These are phyloP conservation scores for Pulveroboletus ravenelii DNA, from an alignment of 768 basidiomycete genomes.

Conservation along the genomic window DNA sequence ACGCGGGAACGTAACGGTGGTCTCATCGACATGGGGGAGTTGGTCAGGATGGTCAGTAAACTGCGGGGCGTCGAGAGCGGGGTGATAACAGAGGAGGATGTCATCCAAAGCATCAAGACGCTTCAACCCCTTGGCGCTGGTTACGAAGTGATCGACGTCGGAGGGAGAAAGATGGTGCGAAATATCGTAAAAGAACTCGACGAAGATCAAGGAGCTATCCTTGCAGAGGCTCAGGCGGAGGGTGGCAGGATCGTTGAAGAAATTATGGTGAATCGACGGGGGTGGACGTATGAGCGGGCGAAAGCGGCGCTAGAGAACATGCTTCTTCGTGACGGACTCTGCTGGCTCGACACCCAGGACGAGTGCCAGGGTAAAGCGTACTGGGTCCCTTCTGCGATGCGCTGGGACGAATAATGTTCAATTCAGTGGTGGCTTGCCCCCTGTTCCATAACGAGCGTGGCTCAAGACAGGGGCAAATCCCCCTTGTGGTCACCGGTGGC, in stretches of 20 bases:
- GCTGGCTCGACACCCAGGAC: constrained; percentile 94
- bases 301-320: constrained; percentile 81
- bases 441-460: too few species aligned
- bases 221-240: constrained; percentile 64
- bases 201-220: constrained; percentile 78
- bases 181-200: constrained; percentile 90
- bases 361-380: constrained; percentile 60
- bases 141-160: constrained; percentile 76
- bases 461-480: too few species aligned
- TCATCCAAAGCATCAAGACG: constrained; percentile 78
- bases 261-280: constrained; percentile 51
- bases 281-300: constrained; percentile 79
- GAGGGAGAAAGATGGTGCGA: constrained; percentile 75
- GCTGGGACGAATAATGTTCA: constrained; percentile 30
- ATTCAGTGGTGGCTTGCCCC: too few species aligned
- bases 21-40: constrained; percentile 82
- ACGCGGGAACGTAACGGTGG: constrained; percentile 90
- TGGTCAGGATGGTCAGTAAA: constrained; percentile 72
- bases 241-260: constrained; percentile 70
- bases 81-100: constrained; percentile 81
- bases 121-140: constrained; percentile 88
- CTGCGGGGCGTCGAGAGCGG: constrained; percentile 66
- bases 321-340: constrained; percentile 84
- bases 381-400: constrained; percentile 87
- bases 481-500: too few species aligned